Percentiles rank a stretch among this genome's conserved stretches.
These are phyloP conservation scores for Metarhizium robertsii DNA, from an alignment of 2,329 filamentous ascomycete genomes.

Conservation along the genomic window DNA sequence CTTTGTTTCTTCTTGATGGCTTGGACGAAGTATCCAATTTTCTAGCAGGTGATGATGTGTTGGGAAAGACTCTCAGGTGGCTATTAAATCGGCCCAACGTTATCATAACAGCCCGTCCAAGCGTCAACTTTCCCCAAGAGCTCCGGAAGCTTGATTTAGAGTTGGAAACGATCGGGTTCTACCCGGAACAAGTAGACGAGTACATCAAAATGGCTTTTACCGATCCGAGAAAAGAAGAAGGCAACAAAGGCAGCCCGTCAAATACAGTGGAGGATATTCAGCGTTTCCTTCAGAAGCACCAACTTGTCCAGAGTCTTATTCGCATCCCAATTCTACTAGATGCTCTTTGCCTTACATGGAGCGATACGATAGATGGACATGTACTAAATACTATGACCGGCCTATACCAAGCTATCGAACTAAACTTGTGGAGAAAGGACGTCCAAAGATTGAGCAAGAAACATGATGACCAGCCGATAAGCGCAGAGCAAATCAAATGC, in stretches of 20 bases:
- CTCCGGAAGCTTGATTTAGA: conserved; percentile 21
- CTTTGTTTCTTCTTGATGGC: conserved; percentile 32
- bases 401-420: conserved; percentile 23
- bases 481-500: background rate
- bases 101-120: conserved; percentile 31
- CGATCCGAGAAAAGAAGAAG: background rate
- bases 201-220: conserved; percentile 17
- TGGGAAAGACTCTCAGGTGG: conserved; percentile 12
- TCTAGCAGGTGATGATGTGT: conserved; percentile 8
- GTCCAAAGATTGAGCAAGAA: conserved; percentile 17
- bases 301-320: conserved; percentile 24
- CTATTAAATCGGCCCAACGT: conserved; percentile 24
- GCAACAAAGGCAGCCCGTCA: too few relatives aligned
- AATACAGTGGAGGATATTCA: conserved; percentile 13
- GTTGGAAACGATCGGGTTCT: conserved; percentile 31
- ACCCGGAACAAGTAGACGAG: conserved; percentile 21
- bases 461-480: conserved; percentile 1
- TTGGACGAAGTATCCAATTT: conserved; percentile 28
- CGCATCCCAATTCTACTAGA: conserved; percentile 36
- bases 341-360: conserved; percentile 31
- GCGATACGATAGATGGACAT: conserved; percentile 5
- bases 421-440: conserved; percentile 30
- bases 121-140: conserved; percentile 6
- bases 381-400: conserved; percentile 24
- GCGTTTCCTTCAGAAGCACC: conserved; percentile 22